phyloP scores from a whole-genome alignment of 441 rosid genomes.

The Oxalis stricta region DNA sequence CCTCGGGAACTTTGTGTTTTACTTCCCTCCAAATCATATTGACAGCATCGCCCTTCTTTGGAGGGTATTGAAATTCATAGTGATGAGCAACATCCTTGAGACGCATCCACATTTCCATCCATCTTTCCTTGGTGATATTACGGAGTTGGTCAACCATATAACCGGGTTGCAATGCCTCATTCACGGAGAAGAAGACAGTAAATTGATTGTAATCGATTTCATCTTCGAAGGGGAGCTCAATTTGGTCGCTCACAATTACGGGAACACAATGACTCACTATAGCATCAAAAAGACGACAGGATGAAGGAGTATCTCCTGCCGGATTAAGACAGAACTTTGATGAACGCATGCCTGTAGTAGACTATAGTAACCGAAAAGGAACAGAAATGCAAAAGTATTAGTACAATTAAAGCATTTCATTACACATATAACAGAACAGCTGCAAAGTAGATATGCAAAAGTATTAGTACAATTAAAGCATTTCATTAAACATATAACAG shows the following conservation, averaged over 20 bases:
- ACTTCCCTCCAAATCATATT: conserved; percentile 93
- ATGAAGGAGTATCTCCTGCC: conserved; percentile 95
- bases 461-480: no score
- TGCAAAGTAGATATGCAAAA: no score
- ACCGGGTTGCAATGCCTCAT: conserved; percentile 59
- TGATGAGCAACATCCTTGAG: conserved; percentile 47
- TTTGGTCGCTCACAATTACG: conserved; percentile 84
- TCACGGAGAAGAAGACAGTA: conserved; percentile 72
- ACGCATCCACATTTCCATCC: conserved; percentile 68
- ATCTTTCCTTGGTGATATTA: conserved; percentile 54
- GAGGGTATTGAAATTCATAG: conserved; percentile 65
- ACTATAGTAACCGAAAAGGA: conserved; percentile 28
- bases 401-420: background rate
- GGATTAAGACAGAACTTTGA: conserved; percentile 94
- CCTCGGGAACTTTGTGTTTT: conserved; percentile 62
- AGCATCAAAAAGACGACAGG: conserved; percentile 89
- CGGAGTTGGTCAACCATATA: conserved; percentile 55
- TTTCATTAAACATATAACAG: no score
- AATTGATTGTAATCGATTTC: conserved; percentile 81
- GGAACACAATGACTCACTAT: conserved; percentile 96
- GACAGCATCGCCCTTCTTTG: conserved; percentile 65
- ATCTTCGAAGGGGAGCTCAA: conserved; percentile 90
- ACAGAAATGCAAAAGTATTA: conserved; percentile 1
- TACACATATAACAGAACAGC: background rate
- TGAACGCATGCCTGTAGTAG: conserved; percentile 75